Evolutionary conservation across 1,284 basidiomycete species (phyloP).

Genomic region (Singerocomus inundabilis): DNA sequence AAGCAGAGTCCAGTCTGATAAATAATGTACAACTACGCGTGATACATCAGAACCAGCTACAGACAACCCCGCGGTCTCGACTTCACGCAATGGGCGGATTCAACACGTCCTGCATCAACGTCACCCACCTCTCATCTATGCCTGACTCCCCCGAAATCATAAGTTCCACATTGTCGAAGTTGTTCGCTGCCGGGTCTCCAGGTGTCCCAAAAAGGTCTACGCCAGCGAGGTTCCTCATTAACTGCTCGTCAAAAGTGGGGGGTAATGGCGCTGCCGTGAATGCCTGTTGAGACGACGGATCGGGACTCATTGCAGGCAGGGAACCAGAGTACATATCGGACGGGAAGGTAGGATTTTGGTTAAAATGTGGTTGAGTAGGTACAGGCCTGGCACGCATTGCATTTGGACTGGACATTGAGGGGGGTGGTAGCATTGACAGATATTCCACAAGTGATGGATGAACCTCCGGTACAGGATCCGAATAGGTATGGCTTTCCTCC

Average conservation of each 20-base stretch:
- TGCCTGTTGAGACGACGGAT: slow-evolving; percentile 10
- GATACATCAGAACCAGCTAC: too few species aligned
- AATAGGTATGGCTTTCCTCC: slow-evolving; percentile 26
- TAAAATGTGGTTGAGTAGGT: slow-evolving; percentile 16
- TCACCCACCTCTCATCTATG: slow-evolving; percentile 55
- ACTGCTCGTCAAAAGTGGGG: slow-evolving; percentile 20
- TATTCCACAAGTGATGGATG: slow-evolving; percentile 56
- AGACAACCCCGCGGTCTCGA: too few species aligned
- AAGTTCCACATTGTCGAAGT: slow-evolving; percentile 36
- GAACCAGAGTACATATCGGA: slow-evolving; percentile 1
- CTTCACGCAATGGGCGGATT: slow-evolving; percentile 25
- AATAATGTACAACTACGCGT: slow-evolving; percentile 3
- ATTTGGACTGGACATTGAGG: slow-evolving; percentile 19
- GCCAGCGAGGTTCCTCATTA: slow-evolving; percentile 18
- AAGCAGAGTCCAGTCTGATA: slow-evolving; percentile 9
- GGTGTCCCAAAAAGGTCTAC: slow-evolving; percentile 14
- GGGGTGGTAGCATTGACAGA: slow-evolving; percentile 39
- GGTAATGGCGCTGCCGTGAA: slow-evolving; percentile 10
- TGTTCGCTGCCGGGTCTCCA: not conserved
- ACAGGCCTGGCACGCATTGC: not conserved
- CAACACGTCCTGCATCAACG: slow-evolving; percentile 52
- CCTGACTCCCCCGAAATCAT: slow-evolving; percentile 52
- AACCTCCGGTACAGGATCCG: slow-evolving; percentile 44
- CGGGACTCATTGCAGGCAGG: slow-evolving; percentile 10
- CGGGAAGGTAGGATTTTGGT: slow-evolving; percentile 15